Percentiles rank a stretch among this genome's conserved stretches.
Conservation (phyloP, 768 basidiomycete genomes). For the Pulveroboletus sp. region DNA sequence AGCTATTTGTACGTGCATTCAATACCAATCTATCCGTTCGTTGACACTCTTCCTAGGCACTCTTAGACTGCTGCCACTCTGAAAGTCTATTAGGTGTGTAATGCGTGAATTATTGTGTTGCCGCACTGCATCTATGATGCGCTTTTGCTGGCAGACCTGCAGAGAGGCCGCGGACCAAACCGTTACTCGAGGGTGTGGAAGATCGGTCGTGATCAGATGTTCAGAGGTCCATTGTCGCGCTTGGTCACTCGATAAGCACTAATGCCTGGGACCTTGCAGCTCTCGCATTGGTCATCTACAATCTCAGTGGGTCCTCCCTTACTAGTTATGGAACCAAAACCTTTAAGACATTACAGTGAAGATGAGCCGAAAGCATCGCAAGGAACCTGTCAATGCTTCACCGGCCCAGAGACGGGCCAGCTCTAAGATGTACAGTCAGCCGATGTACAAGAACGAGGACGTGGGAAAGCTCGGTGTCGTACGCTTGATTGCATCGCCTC, state of each 20-base stretch:
- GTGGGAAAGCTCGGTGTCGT: constrained; percentile 20
- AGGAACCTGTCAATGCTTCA: background rate
- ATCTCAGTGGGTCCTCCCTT: constrained; percentile 9
- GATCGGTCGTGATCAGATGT: constrained; percentile 9
- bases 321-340: background rate
- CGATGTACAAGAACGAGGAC: constrained; percentile 2
- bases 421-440: constrained; percentile 1
- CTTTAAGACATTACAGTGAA: constrained; percentile 3
- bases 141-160: constrained; percentile 14
- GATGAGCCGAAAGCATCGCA: background rate
- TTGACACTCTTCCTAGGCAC: constrained; percentile 13
- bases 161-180: constrained; percentile 10
- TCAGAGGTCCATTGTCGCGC: constrained; percentile 8
- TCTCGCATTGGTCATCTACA: background rate
- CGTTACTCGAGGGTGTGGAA: constrained; percentile 15
- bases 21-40: background rate
- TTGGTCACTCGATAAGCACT: background rate
- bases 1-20: constrained; percentile 14
- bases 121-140: background rate
- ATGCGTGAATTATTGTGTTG: background rate
- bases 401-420: constrained; percentile 7
- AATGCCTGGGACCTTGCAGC: background rate
- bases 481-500: background rate
- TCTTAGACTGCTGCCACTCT: constrained; percentile 31
- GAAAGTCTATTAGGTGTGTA: constrained; percentile 23